These are phyloP conservation scores for Tephrocybe sp. DNA, from an alignment of 768 basidiomycete species.

Conservation along the genomic window DNA sequence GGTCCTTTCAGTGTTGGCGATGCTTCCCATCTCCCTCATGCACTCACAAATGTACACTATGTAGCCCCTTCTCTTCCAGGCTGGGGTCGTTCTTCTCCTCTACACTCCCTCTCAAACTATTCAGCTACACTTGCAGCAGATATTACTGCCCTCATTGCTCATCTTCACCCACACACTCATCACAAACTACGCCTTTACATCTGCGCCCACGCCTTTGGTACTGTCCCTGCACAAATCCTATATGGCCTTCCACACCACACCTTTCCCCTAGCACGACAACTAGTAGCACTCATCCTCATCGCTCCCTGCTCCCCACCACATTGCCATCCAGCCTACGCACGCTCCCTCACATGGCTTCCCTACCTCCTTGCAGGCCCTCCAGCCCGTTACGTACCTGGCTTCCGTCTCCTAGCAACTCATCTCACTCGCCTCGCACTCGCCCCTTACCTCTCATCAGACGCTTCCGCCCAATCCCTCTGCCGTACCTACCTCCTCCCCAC, in stretches of 20 bases:
- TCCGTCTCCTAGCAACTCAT: conserved; percentile 30
- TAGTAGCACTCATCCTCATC: conserved; percentile 46
- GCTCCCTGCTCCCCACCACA: conserved; percentile 45
- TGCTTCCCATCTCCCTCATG: conserved; percentile 29
- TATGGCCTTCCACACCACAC: conserved; percentile 47
- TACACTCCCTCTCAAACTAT: conserved; percentile 31
- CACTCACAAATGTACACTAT: conserved; percentile 38
- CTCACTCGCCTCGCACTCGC: conserved; percentile 30
- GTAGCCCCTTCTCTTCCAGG: conserved; percentile 55
- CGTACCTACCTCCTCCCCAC: conserved; percentile 21
- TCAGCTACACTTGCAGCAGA: conserved; percentile 39
- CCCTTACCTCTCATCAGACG: conserved; percentile 33
- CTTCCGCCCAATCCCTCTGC: conserved; percentile 40
- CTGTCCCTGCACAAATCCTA: conserved; percentile 52
- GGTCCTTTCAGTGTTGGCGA: conserved; percentile 53
- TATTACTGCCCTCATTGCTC: conserved; percentile 43
- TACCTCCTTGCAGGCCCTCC: conserved; percentile 48
- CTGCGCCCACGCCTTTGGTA: conserved; percentile 53
- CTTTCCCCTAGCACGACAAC: conserved; percentile 47
- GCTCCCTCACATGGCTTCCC: conserved; percentile 40
- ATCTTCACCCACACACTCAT: conserved; percentile 42
- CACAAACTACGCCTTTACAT: conserved; percentile 44
- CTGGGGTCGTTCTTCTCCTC: conserved; percentile 53
- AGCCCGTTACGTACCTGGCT: conserved; percentile 35
- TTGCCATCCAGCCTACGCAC: conserved; percentile 42